Evolutionary conservation across 345 rosid species (phyloP).

Genomic region (Hirschfeldia incana): DNA sequence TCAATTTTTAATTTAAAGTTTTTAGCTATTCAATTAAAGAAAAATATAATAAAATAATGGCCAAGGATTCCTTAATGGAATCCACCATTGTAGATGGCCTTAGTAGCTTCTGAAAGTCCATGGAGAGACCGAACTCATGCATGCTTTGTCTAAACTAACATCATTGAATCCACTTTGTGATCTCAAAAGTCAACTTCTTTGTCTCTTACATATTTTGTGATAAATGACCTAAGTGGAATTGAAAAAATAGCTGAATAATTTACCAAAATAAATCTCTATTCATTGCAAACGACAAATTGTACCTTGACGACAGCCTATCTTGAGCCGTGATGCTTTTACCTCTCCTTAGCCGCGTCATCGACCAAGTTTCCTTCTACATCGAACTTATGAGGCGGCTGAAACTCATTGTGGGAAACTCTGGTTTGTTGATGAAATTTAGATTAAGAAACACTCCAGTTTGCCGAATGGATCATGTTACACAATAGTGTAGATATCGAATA

Average conservation of each 20-base stretch:
- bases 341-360: slow-evolving; percentile 54
- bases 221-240: neutral
- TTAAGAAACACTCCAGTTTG: slow-evolving; percentile 77
- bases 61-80: no score
- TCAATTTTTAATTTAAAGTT: no score
- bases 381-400: slow-evolving; percentile 74
- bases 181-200: slow-evolving; percentile 11
- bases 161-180: slow-evolving; percentile 7
- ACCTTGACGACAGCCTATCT: neutral
- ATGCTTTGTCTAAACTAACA: slow-evolving; percentile 7
- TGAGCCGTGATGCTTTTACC: slow-evolving; percentile 23
- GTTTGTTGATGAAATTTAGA: slow-evolving; percentile 89
- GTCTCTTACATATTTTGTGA: neutral
- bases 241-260: neutral
- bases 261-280: neutral
- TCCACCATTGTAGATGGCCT: neutral
- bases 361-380: slow-evolving; percentile 66
- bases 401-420: slow-evolving; percentile 67
- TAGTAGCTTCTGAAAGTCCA: neutral
- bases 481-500: no score
- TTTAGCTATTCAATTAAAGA: no score
- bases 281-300: neutral
- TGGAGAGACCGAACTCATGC: neutral
- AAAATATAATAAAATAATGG: no score
- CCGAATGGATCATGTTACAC: slow-evolving; percentile 33